Evolutionary conservation across 2,329 filamentous ascomycete genomes (phyloP), one percentile per base, ranked within the genome.

Genomic region (Hyphodiscus sp.): DNA sequence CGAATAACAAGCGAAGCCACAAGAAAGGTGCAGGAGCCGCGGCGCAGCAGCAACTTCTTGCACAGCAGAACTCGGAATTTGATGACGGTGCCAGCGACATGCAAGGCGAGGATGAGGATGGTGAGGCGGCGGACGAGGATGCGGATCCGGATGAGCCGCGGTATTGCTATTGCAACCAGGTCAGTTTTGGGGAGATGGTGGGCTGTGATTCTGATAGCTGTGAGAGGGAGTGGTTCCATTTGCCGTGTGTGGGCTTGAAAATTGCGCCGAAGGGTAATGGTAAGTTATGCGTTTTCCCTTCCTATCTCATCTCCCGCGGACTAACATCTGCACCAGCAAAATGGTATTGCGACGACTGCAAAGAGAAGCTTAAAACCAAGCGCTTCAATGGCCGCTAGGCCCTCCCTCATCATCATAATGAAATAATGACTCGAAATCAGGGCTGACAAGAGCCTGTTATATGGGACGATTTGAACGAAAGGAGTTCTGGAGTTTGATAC

Each of bases 171-270:
- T 91, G 88, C 68, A 86, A 90, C 62, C 80, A 84, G 47, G 83
- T 90, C 51, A 90, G 86, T 64, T 91, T 90, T 65, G 87, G 88
- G 19, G 87, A 89, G 71, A 91, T 91, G 88, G 86, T 91, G 44
- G 88, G 85, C 2, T 91, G 87, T 65, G 88, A 91, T 67, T 83
- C 82, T 8, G 80, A 85, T 55, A 80, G 81, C 47, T 91, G 88
- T 70, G 78, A 81, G 60, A 78, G 82, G 57, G 87, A 91, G 70
- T 91, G 88, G 88, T 92, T 91, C 73, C 88, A 91, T 75, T 72
- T 94, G 48, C 86, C 85, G 48, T 94, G 89, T 68, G 88, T 90
- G 29, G 89, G 89, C 23, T 71, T 94, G 63, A 87, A 86, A 63
- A 86, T 86, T 55, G 86, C 88, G 50, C 89, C 89, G n/a, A 84